Evolutionary conservation across 345 rosid genomes (phyloP).

Genomic region (Brassica juncea): DNA sequence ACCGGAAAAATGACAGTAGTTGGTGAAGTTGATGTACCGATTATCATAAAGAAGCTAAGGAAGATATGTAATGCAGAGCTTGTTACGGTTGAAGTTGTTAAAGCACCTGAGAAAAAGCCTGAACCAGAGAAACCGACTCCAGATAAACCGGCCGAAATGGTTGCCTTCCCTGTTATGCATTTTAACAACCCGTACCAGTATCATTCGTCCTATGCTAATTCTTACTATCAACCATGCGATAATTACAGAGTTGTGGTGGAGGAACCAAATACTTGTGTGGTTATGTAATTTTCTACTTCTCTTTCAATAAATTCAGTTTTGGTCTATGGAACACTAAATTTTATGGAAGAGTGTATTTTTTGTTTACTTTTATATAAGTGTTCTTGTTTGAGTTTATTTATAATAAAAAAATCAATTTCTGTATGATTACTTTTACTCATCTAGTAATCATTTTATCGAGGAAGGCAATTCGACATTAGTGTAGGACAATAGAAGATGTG

Average conservation of each 20-base stretch:
- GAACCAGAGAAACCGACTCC: constrained; percentile 20
- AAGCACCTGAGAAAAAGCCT: background rate
- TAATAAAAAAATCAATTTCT: background rate
- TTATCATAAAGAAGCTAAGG: constrained; percentile 48
- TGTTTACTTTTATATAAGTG: no score
- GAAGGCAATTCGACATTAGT: background rate
- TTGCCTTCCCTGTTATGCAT: background rate
- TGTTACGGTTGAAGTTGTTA: constrained; percentile 50
- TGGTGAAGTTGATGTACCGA: constrained; percentile 54
- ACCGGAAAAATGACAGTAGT: constrained; percentile 58
- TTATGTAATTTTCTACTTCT: constrained; percentile 18
- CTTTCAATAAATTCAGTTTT: background rate
- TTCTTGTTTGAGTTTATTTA: background rate
- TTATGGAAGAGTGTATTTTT: background rate
- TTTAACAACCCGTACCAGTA: constrained; percentile 7
- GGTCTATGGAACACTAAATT: background rate
- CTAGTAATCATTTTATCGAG: background rate
- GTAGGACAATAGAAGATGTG: background rate
- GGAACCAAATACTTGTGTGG: constrained; percentile 22
- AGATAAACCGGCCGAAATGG: background rate
- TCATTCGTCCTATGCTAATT: background rate
- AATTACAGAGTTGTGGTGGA: constrained; percentile 1
- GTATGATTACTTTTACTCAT: background rate
- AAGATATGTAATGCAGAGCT: constrained; percentile 53
- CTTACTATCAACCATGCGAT: constrained; percentile 13